Base-by-base conservation (phyloP, 108 stramenopile genomes). In the Aurantiochytrium sp. region DNA sequence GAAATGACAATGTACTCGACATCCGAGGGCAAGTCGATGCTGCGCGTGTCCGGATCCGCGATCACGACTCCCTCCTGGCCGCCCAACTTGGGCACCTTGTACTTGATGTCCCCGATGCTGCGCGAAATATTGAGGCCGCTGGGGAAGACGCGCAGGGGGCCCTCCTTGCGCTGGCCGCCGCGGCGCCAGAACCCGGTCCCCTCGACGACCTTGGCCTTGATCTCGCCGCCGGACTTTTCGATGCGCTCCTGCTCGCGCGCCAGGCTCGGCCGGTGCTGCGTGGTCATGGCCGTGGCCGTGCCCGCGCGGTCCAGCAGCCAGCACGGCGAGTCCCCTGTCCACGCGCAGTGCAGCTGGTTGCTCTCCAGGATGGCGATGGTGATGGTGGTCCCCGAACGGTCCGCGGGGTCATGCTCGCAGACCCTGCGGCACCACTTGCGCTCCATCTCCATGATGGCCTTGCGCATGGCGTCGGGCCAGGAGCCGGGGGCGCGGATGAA, bases 251-350 rank as follows among this genome's bases (percentile, higher is more conserved):
- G 76, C 76, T 83, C 76, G 12, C 49, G 12, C 12, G 45, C 18
- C 45, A 83, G 28, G 4, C 14, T 23, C 49, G 76, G 76, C 49
- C 76, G 76, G 76, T 83, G 76, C 51, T 53, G 49, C 12, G 76
- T 83, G 12, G 76, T 83, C 45, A 83, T 53, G 1, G 76, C 6
- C 19, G 51, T 53, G n/a, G 51, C 76, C 6, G 49, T 23, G 76
- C 76, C 76, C 19, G n/a, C 49, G 49, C n/a, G 14, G 49, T 83
- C 49, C 14, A 53, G 76, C n/a, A 83, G 19, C 76, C 76, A 83
- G 76, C 76, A 83, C 4, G 76, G 76, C n/a, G 49, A 53, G 76
- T 83, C 76, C 45, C 76, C 76, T 14, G 76, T 83, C 76, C 76
- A 83, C n/a, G 49, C 45, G 51, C 76, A 83, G 51, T 83, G 51